Conservation (phyloP, 768 basidiomycete genomes). For the Hypsizygus marmoreus region DNA sequence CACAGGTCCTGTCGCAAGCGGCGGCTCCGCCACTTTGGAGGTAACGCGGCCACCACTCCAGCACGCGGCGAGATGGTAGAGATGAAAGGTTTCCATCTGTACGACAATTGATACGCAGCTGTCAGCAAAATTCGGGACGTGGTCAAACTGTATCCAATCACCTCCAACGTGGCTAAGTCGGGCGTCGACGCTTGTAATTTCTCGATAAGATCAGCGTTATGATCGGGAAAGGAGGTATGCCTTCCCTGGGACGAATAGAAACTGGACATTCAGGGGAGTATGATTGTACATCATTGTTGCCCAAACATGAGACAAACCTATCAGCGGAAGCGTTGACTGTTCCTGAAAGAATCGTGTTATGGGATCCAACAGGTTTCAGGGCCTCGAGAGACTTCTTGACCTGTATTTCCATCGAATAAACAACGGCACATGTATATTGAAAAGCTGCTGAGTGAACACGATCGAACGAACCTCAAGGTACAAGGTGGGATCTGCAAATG, state of each 20-base stretch:
- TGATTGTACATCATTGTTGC: neutral
- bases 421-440: conserved; percentile 3
- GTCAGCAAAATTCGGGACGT: neutral
- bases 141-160: conserved; percentile 23
- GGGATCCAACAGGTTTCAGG: conserved; percentile 42
- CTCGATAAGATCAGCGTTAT: conserved; percentile 65
- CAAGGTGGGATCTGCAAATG: conserved; percentile 58
- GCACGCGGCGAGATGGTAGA: conserved; percentile 75
- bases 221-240: conserved; percentile 77
- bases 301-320: conserved; percentile 46
- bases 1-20: conserved; percentile 47
- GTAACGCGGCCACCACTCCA: conserved; percentile 47
- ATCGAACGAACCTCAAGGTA: conserved; percentile 46
- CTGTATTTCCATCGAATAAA: conserved; percentile 32
- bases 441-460: conserved; percentile 12
- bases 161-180: conserved; percentile 72
- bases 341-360: conserved; percentile 40
- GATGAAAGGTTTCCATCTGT: conserved; percentile 91
- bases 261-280: conserved; percentile 36
- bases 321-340: conserved; percentile 80
- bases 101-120: too few relatives aligned
- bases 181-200: conserved; percentile 49
- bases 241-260: conserved; percentile 89
- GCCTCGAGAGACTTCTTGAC: conserved; percentile 45
- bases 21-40: conserved; percentile 32